Base-by-base conservation (phyloP, 331 rosid species). In the Malus hybrid region DNA sequence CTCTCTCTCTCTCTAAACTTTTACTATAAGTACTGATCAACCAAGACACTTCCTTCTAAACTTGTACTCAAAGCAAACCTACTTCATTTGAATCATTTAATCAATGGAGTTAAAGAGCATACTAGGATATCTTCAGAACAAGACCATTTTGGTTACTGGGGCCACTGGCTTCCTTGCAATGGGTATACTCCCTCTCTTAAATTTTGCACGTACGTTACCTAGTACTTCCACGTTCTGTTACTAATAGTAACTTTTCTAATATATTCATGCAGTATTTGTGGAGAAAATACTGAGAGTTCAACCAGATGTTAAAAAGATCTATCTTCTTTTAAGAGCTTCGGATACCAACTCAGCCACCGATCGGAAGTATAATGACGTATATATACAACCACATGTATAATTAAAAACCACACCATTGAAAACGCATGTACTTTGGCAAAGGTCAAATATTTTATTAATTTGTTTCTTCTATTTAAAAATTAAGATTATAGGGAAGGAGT, bases 161-260 rank as follows among this genome's bases (percentile, higher is more conserved):
- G 88, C 87, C 70, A 88, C 96, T 7, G 91, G 96, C 54, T 86
- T 90, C 77, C 83, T 90, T 0, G 93, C 87, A 57, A 90, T 87
- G 83, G 86, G 96, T 90, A 84, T 56, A 12, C 57, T 13, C 57
- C 34, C 71, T 67, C 71, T 48, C 54, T 67, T 32, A 32, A 32
- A 5, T 32, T 32, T 32, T 32, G 1, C 34, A 32, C 34, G 34
- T 32, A 32, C 34, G 34, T 32, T 32, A 32, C 34, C 34, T 32
- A 32, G 1, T 32, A 32, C 34, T 32, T 32, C 34, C 31, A n/a
- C 55, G 12, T 52, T 36, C 31, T 65, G 50, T 67, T 56, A 20
- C 60, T 46, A 20, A 5, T 62, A 28, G 33, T 27, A 28, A 70
- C 46, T 50, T 14, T 27, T 6, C 29, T 57, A 5, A 31, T 33